Evolutionary conservation across 2,329 filamentous ascomycete species (phyloP).

Genomic region (Botryosphaeria dothidea): DNA sequence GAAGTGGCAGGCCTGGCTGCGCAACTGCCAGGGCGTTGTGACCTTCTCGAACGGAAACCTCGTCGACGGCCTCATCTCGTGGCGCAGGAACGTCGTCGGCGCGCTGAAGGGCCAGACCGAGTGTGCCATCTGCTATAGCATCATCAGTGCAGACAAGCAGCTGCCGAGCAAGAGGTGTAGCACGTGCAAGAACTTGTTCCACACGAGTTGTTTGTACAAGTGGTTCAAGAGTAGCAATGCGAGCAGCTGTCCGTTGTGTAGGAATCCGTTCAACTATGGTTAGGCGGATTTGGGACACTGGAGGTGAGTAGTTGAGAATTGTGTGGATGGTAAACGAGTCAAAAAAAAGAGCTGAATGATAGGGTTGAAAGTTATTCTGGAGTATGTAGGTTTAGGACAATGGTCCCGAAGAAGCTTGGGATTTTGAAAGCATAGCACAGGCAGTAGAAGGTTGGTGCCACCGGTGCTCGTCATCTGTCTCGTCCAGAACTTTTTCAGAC

Average conservation of each 20-base stretch:
- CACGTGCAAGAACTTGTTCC: conserved; percentile 94
- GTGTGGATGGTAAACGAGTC: too few species aligned
- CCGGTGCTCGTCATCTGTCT: too few species aligned
- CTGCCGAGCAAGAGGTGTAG: conserved; percentile 88
- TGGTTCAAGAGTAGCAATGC: conserved; percentile 96
- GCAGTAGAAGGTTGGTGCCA: too few species aligned
- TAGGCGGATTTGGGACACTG: conserved; percentile 28
- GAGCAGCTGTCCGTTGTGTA: conserved; percentile 88
- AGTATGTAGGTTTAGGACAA: too few species aligned
- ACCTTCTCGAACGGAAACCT: conserved; percentile 89
- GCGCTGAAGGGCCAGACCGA: conserved; percentile 91
- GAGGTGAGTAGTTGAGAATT: too few species aligned
- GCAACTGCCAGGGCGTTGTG: conserved; percentile 87
- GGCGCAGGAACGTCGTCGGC: conserved; percentile 82
- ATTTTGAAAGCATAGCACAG: too few species aligned
- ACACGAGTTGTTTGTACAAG: conserved; percentile 85
- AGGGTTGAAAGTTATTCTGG: too few species aligned
- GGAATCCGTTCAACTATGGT: conserved; percentile 77
- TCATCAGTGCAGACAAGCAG: conserved; percentile 84
- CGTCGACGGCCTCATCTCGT: conserved; percentile 81
- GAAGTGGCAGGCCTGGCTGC: conserved; percentile 91
- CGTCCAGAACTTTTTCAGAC: too few species aligned
- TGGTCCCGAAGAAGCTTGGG: too few species aligned
- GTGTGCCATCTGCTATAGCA: conserved; percentile 95
- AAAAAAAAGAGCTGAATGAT: too few species aligned